These are phyloP conservation scores for Teunomyces gatunensis DNA, from an alignment of 805 yeast species.

Conservation along the genomic window DNA sequence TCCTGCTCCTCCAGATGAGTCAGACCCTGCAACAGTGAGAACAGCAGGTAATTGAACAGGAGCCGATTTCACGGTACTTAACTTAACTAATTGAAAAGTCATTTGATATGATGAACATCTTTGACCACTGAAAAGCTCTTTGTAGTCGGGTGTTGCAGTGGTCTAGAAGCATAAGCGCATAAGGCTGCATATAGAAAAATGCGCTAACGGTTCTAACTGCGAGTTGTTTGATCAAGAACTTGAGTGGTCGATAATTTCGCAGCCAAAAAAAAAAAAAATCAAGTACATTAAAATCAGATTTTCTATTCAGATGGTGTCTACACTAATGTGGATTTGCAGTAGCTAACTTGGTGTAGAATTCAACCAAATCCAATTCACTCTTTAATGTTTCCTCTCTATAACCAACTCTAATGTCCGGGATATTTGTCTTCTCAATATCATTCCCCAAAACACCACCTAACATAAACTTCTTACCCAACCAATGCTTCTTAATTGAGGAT, in stretches of 20 bases:
- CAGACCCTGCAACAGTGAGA: conserved; percentile 65
- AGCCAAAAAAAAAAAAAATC: background rate
- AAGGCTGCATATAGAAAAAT: conserved; percentile 6
- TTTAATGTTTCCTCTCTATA: conserved; percentile 79
- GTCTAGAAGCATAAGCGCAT: conserved; percentile 8
- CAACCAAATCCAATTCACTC: conserved; percentile 68
- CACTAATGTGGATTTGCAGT: conserved; percentile 2
- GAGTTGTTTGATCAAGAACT: background rate
- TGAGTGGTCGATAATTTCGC: background rate
- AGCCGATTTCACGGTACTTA: background rate
- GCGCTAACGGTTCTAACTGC: conserved; percentile 3
- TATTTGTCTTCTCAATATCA: conserved; percentile 90
- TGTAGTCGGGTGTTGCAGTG: background rate
- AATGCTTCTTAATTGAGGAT: conserved; percentile 76
- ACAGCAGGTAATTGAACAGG: conserved; percentile 15
- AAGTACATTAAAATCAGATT: conserved; percentile 3
- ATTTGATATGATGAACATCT: background rate
- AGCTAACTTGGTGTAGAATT: conserved; percentile 46
- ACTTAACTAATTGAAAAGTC: background rate
- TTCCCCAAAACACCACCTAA: conserved; percentile 71
- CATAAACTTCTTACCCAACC: conserved; percentile 75
- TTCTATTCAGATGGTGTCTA: background rate
- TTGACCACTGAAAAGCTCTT: background rate
- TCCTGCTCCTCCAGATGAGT: conserved; percentile 89
- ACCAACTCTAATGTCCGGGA: conserved; percentile 82